Conservation (phyloP, 208 protist species). For the Trypanosoma boissoni region DNA sequence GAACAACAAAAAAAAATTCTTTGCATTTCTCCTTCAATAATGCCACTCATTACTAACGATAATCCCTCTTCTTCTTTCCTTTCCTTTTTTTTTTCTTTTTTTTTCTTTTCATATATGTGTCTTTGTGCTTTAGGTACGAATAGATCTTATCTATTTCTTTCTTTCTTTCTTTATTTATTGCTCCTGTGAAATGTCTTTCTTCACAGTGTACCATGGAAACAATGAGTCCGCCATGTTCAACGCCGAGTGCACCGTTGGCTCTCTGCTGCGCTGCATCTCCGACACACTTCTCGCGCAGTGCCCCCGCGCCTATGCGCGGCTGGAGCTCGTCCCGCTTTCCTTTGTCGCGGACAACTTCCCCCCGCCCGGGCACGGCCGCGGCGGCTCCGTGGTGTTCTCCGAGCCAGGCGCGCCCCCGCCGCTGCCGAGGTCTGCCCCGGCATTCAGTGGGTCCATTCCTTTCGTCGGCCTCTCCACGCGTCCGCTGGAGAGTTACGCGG, state of each 20-base stretch:
- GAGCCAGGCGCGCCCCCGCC: neutral
- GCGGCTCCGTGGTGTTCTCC: neutral
- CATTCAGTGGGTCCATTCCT: conserved; percentile 24
- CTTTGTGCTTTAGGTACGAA: no score
- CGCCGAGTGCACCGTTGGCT: conserved; percentile 51
- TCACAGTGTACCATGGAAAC: conserved; percentile 44
- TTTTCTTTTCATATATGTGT: neutral
- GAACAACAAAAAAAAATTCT: no score
- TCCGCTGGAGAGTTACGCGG: conserved; percentile 24
- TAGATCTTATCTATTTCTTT: neutral
- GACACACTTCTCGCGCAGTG: conserved; percentile 21
- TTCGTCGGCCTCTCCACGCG: conserved; percentile 27
- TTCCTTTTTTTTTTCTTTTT: neutral
- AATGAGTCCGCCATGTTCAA: conserved; percentile 46
- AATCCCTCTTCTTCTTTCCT: neutral
- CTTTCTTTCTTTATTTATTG: neutral
- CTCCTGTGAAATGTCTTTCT: conserved; percentile 29
- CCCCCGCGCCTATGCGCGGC: conserved; percentile 27
- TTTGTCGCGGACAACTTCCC: conserved; percentile 48
- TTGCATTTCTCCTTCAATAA: no score
- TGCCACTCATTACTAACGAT: no score
- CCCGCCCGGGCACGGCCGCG: neutral
- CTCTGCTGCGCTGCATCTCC: conserved; percentile 35
- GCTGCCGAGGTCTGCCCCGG: neutral
- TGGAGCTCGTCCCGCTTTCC: conserved; percentile 46